Conservation (phyloP, 805 yeast species). For the Starmerella stellata region DNA sequence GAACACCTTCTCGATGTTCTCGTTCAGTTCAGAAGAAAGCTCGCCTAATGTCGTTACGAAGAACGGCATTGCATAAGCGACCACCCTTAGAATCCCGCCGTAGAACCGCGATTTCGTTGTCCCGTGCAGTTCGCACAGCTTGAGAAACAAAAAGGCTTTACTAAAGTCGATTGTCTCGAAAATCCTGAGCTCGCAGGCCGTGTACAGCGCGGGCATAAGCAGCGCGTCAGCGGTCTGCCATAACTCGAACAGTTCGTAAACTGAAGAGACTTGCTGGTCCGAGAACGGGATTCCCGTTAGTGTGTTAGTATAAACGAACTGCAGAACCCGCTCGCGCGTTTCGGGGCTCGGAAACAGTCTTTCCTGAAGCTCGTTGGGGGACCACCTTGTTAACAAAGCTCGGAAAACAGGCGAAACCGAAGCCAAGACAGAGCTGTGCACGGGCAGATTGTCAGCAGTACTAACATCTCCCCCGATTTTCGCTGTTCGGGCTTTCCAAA, state of each 20-base stretch:
- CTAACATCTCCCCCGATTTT: slow-evolving; percentile 10
- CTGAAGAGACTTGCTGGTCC: neutral
- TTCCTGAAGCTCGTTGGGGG: neutral
- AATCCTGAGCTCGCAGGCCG: slow-evolving; percentile 10
- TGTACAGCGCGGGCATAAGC: slow-evolving; percentile 9
- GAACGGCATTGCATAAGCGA: slow-evolving; percentile 2
- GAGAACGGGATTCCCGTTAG: neutral
- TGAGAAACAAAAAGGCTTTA: slow-evolving; percentile 7
- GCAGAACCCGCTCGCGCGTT: slow-evolving; percentile 5
- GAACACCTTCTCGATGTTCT: slow-evolving; percentile 4
- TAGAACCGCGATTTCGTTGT: neutral
- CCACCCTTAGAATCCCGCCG: slow-evolving; percentile 1
- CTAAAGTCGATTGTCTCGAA: slow-evolving; percentile 12
- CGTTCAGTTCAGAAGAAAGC: neutral
- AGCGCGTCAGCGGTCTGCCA: slow-evolving; percentile 15
- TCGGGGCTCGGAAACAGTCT: neutral
- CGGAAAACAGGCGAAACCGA: slow-evolving; percentile 11
- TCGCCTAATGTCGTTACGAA: slow-evolving; percentile 2
- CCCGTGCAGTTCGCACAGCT: neutral
- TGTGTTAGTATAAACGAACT: slow-evolving; percentile 10
- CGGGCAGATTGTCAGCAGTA: neutral
- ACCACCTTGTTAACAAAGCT: slow-evolving; percentile 11
- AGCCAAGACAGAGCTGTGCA: slow-evolving; percentile 4
- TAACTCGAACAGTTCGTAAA: slow-evolving; percentile 10
- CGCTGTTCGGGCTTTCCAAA: slow-evolving; percentile 8